Percentiles rank a stretch among this genome's conserved stretches.
phyloP scores from a whole-genome alignment of 2,329 filamentous ascomycete genomes.

The Podosphaera xanthii region DNA sequence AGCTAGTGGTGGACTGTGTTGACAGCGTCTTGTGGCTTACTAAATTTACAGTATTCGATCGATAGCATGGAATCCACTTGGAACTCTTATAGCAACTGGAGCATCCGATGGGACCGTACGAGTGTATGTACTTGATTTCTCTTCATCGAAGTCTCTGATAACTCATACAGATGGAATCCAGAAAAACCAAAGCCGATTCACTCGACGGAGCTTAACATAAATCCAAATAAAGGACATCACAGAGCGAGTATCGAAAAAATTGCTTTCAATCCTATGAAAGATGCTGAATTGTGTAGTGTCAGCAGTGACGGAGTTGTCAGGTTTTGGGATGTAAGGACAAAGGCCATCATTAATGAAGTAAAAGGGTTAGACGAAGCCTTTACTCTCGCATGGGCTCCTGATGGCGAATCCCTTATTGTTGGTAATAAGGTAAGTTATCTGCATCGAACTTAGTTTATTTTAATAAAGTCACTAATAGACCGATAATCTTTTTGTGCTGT shows the following conservation, averaged over 20 bases:
- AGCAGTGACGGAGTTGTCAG: slow-evolving; percentile 52
- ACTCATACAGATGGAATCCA: slow-evolving; percentile 39
- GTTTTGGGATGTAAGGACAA: slow-evolving; percentile 61
- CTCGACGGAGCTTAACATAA: slow-evolving; percentile 50
- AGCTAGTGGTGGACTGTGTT: too few species aligned
- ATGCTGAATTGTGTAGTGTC: slow-evolving; percentile 54
- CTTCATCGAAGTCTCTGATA: not conserved
- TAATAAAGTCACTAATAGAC: slow-evolving; percentile 20
- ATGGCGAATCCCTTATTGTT: slow-evolving; percentile 45
- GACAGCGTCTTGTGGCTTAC: too few species aligned
- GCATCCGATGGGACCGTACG: slow-evolving; percentile 45
- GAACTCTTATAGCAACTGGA: slow-evolving; percentile 65
- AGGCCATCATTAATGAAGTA: slow-evolving; percentile 46
- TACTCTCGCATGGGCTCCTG: slow-evolving; percentile 50
- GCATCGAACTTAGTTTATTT: not conserved
- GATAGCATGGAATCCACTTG: slow-evolving; percentile 74
- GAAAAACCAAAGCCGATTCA: slow-evolving; percentile 51
- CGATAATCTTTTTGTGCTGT: slow-evolving; percentile 38
- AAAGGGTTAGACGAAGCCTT: slow-evolving; percentile 43
- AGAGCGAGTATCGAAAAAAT: slow-evolving; percentile 46
- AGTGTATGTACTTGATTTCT: slow-evolving; percentile 20
- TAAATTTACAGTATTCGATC: slow-evolving; percentile 36
- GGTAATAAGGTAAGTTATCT: slow-evolving; percentile 43
- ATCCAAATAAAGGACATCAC: slow-evolving; percentile 18
- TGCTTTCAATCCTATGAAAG: slow-evolving; percentile 54